Evolutionary conservation across 2,329 filamentous ascomycete genomes (phyloP).

Genomic region (Aspergillus sp.): DNA sequence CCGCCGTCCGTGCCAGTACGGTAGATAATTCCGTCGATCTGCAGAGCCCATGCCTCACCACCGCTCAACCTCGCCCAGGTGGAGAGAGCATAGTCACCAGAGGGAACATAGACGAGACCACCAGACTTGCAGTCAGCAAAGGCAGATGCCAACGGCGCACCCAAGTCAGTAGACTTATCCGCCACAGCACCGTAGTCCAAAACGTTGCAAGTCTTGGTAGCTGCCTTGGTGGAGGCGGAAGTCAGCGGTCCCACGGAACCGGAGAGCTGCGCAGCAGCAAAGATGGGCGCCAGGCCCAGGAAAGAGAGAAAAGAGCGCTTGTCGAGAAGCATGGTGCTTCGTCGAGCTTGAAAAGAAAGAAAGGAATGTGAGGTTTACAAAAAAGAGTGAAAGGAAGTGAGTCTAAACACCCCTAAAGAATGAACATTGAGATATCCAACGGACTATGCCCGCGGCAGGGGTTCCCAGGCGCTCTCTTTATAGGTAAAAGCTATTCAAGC

Average conservation of each 20-base stretch:
- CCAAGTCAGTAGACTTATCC: constrained; percentile 54
- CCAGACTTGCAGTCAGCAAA: constrained; percentile 56
- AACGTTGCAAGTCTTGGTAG: constrained; percentile 53
- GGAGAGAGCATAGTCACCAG: constrained; percentile 53
- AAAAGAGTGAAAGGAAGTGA: constrained; percentile 3
- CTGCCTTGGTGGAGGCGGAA: constrained; percentile 45
- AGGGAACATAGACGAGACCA: constrained; percentile 54
- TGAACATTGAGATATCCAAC: not conserved
- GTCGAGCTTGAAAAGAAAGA: not conserved
- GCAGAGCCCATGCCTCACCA: constrained; percentile 54
- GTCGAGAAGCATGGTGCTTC: constrained; percentile 13
- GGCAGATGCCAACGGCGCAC: constrained; percentile 51
- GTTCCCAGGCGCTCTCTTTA: not conserved
- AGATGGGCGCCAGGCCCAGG: constrained; percentile 28
- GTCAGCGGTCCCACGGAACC: constrained; percentile 51
- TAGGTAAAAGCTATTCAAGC: not conserved
- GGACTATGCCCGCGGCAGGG: not conserved
- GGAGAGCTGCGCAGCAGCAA: constrained; percentile 41
- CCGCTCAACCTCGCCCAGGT: constrained; percentile 54
- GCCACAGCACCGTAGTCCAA: constrained; percentile 55
- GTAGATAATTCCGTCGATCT: constrained; percentile 57
- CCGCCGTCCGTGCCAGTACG: constrained; percentile 52
- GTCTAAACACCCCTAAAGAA: not conserved
- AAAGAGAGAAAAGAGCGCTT: constrained; percentile 14
- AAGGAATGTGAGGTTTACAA: not conserved